These are phyloP conservation scores for Jatropha multifida DNA, from an alignment of 441 rosid genomes.

Conservation along the genomic window DNA sequence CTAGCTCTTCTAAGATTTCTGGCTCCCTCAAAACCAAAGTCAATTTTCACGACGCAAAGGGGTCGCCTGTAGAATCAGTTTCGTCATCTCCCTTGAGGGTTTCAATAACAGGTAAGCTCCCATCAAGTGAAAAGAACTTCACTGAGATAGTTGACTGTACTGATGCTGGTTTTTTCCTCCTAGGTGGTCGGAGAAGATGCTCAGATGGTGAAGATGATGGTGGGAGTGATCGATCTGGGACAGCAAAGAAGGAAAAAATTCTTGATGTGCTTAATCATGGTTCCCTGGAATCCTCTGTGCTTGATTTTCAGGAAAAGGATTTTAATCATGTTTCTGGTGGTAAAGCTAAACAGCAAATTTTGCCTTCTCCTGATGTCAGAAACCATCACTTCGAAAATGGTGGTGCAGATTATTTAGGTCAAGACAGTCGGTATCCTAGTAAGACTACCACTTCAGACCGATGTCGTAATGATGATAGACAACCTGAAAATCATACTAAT, in stretches of 20 bases:
- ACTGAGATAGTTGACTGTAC: constrained; percentile 43
- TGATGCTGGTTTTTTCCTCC: constrained; percentile 41
- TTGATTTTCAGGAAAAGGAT: constrained; percentile 50
- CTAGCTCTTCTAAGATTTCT: constrained; percentile 94
- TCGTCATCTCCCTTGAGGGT: constrained; percentile 87
- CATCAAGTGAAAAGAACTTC: constrained; percentile 39
- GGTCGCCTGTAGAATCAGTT: constrained; percentile 93
- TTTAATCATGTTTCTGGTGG: constrained; percentile 32
- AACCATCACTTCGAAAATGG: constrained; percentile 38
- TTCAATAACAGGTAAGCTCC: constrained; percentile 48
- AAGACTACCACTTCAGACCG: constrained; percentile 36
- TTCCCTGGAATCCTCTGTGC: constrained; percentile 50
- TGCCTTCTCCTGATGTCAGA: constrained; percentile 45
- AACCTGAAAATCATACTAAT: constrained; percentile 43
- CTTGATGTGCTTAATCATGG: constrained; percentile 37
- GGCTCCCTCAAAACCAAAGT: constrained; percentile 71
- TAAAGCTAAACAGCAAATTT: constrained; percentile 46
- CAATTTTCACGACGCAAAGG: constrained; percentile 67
- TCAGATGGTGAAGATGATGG: constrained; percentile 66
- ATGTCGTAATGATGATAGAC: constrained; percentile 42
- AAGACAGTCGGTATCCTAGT: constrained; percentile 34
- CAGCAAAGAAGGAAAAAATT: constrained; percentile 41
- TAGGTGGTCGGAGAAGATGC: constrained; percentile 48
- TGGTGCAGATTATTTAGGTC: constrained; percentile 45
- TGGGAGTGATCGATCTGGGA: constrained; percentile 59